Base-by-base conservation (phyloP, 805 yeast species). In the Sugiyamaella smithiae region DNA sequence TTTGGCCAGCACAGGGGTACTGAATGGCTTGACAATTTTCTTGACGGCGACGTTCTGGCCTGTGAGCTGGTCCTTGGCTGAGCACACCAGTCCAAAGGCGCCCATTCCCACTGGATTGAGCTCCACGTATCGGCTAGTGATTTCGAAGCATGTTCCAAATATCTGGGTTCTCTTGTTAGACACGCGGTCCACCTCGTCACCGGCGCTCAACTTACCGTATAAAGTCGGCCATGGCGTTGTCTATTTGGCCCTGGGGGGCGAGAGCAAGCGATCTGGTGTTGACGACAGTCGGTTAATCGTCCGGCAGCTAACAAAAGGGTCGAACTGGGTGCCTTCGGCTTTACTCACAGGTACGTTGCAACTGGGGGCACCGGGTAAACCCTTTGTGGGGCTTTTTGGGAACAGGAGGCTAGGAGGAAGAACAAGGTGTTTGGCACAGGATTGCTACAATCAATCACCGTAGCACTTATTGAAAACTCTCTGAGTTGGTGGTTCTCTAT, bases 81-180 rank as follows among this genome's bases (percentile, higher is more conserved):
- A 88, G 65, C 99, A 93, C 33, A 93, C 99, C 16, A 93, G 76
- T 4, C 99, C 99, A 66, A 93, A 93, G 5, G 99, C 99, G 22
- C 99, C 99, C 99, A 93, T 93, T 0, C 99, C 99, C 44, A 93
- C 97, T 1, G 99, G 99, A 63, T 89, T 91, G 53, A 93, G 76
- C 63, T 91, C 96, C 3, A 87, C 79, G 70, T 93, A 93, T 56
- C 97, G 72, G 61, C 80, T 45, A 11, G 97, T 90, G 55, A 89
- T 88, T 68, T 90, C 97, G 65, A 90, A 90, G 40, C 90, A 91
- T 1, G 98, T 90, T 44, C 97, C 97, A 62, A 90, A 90, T 53
- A 90, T 90, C 67, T 90, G 96, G 6, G 95, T 88, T 26, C 29
- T 8, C 29, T 26, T 26, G 29, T 26, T n/a, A 26, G 9, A 7